These are phyloP conservation scores for Fusarium phyllophilum DNA, from an alignment of 2,329 filamentous ascomycete genomes.

Conservation along the genomic window DNA sequence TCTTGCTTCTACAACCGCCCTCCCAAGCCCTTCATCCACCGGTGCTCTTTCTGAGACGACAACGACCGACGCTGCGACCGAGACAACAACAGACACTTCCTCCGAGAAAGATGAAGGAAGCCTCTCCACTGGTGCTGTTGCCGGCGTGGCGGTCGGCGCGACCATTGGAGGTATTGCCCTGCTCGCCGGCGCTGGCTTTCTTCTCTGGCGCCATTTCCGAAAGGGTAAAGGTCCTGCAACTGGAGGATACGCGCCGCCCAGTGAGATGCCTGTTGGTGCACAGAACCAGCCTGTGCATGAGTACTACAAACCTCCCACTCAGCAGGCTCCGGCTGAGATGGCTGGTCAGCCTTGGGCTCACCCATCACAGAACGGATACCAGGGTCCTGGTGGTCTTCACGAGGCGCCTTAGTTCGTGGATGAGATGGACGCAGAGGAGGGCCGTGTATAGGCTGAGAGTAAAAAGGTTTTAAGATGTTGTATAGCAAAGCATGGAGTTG, in stretches of 20 bases:
- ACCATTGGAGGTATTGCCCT: slow-evolving; percentile 31
- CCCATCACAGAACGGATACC: slow-evolving; percentile 5
- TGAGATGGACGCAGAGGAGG: neutral
- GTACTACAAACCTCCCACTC: slow-evolving; percentile 21
- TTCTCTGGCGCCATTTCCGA: slow-evolving; percentile 34
- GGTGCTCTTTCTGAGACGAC: neutral
- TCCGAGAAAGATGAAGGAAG: neutral
- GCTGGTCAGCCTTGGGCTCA: slow-evolving; percentile 22
- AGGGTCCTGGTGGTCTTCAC: slow-evolving; percentile 24
- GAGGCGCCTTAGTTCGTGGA: slow-evolving; percentile 16
- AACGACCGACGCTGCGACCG: neutral
- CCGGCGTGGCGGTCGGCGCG: slow-evolving; percentile 41
- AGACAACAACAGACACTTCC: neutral
- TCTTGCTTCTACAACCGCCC: neutral
- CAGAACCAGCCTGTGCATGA: slow-evolving; percentile 16
- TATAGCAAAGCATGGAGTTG: slow-evolving; percentile 20
- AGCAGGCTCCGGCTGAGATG: slow-evolving; percentile 18
- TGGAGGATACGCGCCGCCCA: slow-evolving; percentile 1
- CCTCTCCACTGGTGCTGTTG: slow-evolving; percentile 39
- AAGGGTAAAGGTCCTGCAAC: slow-evolving; percentile 5
- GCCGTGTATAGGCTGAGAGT: neutral
- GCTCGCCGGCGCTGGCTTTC: slow-evolving; percentile 34
- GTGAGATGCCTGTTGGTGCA: slow-evolving; percentile 1
- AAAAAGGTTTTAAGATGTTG: neutral
- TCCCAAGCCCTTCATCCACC: slow-evolving; percentile 5